phyloP scores from a whole-genome alignment of 139 green algal species.

The Chlorella sp. region DNA sequence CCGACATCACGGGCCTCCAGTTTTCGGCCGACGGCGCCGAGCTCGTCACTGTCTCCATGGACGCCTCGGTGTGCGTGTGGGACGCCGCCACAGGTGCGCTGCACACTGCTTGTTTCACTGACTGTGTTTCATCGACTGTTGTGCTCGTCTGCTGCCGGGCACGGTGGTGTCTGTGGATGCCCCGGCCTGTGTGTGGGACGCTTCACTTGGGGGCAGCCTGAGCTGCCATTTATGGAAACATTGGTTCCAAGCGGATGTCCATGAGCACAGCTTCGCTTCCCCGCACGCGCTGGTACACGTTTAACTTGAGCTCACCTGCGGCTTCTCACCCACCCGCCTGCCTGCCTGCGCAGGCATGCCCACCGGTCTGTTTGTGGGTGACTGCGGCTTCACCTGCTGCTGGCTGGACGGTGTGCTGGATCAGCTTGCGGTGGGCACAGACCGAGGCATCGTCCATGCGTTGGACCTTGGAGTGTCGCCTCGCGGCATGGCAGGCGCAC shows the following conservation, averaged over 20 bases:
- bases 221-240: no score
- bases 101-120: no score
- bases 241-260: no score
- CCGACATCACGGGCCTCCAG: conserved; percentile 60
- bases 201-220: no score
- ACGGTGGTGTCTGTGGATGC: no score
- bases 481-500: not conserved
- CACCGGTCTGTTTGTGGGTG: conserved; percentile 66
- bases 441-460: conserved; percentile 73
- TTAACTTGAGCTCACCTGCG: not conserved
- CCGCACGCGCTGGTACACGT: no score
- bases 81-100: conserved; percentile 40
- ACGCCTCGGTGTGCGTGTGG: conserved; percentile 56
- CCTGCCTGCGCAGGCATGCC: conserved; percentile 16
- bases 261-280: no score
- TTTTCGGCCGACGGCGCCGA: conserved; percentile 53
- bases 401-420: conserved; percentile 38
- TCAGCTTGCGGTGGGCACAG: conserved; percentile 63
- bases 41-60: conserved; percentile 14
- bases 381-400: conserved; percentile 60
- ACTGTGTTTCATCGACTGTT: not conserved
- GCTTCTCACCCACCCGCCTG: not conserved
- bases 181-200: no score
- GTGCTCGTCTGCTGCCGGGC: not conserved
- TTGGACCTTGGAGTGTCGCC: conserved; percentile 42